A percentile compares a stretch with the other conserved stretches of the same genome.
Evolutionary conservation across 2,329 filamentous ascomycete genomes (phyloP).

Genomic region (Calonectria fujianensis): DNA sequence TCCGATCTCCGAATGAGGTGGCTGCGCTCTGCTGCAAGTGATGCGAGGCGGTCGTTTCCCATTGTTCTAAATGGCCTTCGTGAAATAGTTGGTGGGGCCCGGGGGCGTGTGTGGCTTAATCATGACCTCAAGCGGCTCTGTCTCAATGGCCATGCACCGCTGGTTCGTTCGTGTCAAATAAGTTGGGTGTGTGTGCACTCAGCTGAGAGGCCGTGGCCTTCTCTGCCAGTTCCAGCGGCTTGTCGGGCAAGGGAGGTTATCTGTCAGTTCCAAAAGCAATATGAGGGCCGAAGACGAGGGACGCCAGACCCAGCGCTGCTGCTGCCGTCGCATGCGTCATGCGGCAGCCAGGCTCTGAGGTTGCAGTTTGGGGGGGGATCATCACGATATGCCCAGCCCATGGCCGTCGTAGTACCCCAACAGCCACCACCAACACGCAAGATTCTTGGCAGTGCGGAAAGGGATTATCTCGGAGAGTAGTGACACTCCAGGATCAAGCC

Average conservation of each 20-base stretch:
- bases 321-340: conserved; percentile 22
- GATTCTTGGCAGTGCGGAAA: background rate
- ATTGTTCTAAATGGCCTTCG: conserved; percentile 14
- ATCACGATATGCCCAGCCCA: conserved; percentile 16
- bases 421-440: background rate
- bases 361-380: conserved; percentile 10
- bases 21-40: conserved; percentile 49
- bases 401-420: background rate
- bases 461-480: conserved; percentile 30
- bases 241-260: conserved; percentile 19
- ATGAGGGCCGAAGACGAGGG: conserved; percentile 1
- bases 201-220: background rate
- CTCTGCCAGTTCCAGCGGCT: conserved; percentile 3
- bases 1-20: conserved; percentile 42
- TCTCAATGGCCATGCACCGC: conserved; percentile 30
- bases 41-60: conserved; percentile 38
- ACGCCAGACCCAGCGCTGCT: conserved; percentile 14
- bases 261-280: conserved; percentile 25
- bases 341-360: conserved; percentile 13
- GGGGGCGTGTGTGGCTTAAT: conserved; percentile 19
- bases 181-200: conserved; percentile 30
- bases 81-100: conserved; percentile 30
- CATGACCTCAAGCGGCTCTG: conserved; percentile 21
- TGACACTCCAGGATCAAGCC: conserved; percentile 13
- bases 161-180: conserved; percentile 35